Conservation (phyloP, 441 rosid genomes). For the Populus hybrid region DNA sequence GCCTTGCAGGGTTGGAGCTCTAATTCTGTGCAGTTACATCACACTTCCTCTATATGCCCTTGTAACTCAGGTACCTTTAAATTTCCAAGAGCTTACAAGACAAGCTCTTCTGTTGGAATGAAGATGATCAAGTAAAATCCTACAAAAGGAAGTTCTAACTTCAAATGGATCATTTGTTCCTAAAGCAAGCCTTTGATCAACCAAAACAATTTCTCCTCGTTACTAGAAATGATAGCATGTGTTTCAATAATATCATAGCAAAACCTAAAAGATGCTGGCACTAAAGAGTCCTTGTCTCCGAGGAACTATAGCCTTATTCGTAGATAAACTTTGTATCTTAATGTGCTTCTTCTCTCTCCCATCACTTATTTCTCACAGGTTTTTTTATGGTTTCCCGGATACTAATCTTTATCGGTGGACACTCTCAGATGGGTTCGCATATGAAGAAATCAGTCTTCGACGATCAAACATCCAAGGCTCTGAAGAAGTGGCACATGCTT, state of each 20-base stretch:
- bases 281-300: no score
- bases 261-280: background rate
- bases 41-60: conserved; percentile 95
- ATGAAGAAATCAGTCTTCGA: conserved; percentile 92
- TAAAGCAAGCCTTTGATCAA: background rate
- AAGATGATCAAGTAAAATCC: background rate
- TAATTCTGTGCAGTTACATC: conserved; percentile 80
- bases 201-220: background rate
- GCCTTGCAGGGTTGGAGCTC: conserved; percentile 52
- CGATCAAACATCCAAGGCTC: conserved; percentile 85
- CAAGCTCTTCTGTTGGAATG: background rate
- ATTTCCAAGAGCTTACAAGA: background rate
- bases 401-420: background rate
- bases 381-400: background rate
- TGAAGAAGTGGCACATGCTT: conserved; percentile 83
- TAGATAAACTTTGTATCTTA: background rate
- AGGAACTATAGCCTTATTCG: background rate
- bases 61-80: conserved; percentile 68
- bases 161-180: background rate
- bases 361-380: background rate
- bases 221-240: background rate
- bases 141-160: background rate
- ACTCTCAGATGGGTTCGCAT: conserved; percentile 74
- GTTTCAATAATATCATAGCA: background rate
- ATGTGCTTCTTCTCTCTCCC: background rate